phyloP scores from a whole-genome alignment of 805 yeast species.

The Pichia exigua region DNA sequence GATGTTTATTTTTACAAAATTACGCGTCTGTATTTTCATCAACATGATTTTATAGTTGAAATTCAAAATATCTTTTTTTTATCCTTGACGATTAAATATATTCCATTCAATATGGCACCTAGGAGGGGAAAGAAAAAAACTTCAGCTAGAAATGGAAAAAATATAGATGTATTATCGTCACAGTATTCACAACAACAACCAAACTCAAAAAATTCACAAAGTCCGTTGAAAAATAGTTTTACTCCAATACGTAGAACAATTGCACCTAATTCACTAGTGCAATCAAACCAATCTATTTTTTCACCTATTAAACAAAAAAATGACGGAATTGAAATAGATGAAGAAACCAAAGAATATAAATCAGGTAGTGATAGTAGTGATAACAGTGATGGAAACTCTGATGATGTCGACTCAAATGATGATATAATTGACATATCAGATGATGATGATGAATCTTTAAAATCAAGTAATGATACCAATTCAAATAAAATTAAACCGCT shows the following conservation, averaged over 20 bases:
- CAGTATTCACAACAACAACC: conserved; percentile 6
- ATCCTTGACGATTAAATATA: neutral
- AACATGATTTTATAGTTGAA: neutral
- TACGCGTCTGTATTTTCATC: neutral
- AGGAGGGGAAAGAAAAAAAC: conserved; percentile 5
- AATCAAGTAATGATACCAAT: neutral
- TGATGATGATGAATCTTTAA: neutral
- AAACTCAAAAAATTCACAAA: neutral
- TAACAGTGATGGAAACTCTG: neutral
- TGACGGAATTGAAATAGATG: neutral
- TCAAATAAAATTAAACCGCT: neutral
- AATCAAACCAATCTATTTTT: conserved; percentile 9
- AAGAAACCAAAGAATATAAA: neutral
- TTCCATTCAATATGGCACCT: conserved; percentile 11
- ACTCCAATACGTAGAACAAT: conserved; percentile 2
- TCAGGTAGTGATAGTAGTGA: neutral
- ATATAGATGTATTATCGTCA: conserved; percentile 6
- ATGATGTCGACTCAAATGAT: conserved; percentile 4
- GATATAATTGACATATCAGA: neutral
- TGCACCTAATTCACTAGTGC: conserved; percentile 8
- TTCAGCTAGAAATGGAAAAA: conserved; percentile 7
- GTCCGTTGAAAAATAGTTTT: neutral
- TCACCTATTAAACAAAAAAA: conserved; percentile 7
- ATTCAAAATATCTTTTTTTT: neutral
- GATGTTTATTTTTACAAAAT: no score